Evolutionary conservation across 2,329 filamentous ascomycete genomes (phyloP).

Genomic region (Apiospora rasikravindrae): DNA sequence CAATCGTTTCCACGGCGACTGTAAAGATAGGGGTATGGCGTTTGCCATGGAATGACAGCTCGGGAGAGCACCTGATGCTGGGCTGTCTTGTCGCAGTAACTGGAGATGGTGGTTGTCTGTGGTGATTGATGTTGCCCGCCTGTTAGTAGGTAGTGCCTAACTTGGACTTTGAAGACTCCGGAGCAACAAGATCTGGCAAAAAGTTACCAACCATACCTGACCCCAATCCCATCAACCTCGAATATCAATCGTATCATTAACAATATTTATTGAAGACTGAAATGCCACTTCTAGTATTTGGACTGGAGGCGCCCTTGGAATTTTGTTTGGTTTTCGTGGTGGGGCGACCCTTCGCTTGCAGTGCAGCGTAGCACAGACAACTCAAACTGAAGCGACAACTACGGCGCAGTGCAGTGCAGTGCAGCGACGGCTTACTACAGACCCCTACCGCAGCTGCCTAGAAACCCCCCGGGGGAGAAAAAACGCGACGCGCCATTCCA

Average conservation of each 20-base stretch:
- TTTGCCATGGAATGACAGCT: not conserved
- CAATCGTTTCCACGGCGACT: too few relatives aligned
- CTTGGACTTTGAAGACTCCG: too few relatives aligned
- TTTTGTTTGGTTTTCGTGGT: not conserved
- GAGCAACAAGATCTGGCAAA: too few relatives aligned
- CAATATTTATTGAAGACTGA: too few relatives aligned
- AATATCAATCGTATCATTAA: too few relatives aligned
- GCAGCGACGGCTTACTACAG: not conserved
- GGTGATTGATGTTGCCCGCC: too few relatives aligned
- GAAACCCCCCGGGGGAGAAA: not conserved
- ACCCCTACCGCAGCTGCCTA: constrained; percentile 7
- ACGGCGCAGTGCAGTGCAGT: not conserved
- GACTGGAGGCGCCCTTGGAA: not conserved
- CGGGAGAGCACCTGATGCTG: too few relatives aligned
- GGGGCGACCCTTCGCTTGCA: not conserved
- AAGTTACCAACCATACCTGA: too few relatives aligned
- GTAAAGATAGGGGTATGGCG: too few relatives aligned
- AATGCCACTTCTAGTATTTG: not conserved
- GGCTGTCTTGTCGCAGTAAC: not conserved
- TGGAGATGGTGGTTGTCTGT: too few relatives aligned
- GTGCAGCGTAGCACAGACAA: not conserved
- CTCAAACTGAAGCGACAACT: not conserved
- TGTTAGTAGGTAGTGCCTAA: too few relatives aligned
- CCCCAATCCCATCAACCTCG: too few relatives aligned
- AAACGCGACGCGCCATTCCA: constrained; percentile 1